phyloP scores from a whole-genome alignment of 2,329 filamentous ascomycete genomes.

The Bipolaris cookei region DNA sequence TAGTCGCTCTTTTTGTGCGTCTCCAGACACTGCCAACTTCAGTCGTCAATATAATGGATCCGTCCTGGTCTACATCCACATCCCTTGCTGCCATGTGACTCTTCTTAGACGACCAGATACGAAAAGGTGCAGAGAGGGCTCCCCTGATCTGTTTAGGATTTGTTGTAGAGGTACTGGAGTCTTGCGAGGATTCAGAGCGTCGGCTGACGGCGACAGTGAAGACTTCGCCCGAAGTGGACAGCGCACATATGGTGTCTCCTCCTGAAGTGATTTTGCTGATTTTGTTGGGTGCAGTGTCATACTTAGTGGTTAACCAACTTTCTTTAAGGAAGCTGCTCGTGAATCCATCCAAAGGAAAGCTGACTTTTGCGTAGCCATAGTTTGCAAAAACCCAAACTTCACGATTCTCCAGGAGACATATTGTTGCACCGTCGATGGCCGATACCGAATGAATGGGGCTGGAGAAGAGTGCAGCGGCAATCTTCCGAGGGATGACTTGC shows the following conservation, averaged over 20 bases:
- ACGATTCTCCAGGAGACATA: conserved; percentile 81
- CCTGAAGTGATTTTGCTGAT: conserved; percentile 81
- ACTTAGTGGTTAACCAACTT: conserved; percentile 68
- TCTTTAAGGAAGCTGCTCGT: conserved; percentile 71
- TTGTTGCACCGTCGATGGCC: conserved; percentile 89
- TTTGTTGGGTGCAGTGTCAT: conserved; percentile 68
- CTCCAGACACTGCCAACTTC: conserved; percentile 92
- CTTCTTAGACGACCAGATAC: conserved; percentile 89
- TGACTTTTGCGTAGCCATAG: conserved; percentile 91
- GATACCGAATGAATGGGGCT: conserved; percentile 77
- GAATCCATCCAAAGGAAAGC: conserved; percentile 78
- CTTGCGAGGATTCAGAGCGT: conserved; percentile 65
- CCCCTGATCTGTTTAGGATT: conserved; percentile 90
- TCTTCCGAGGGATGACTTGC: conserved; percentile 82
- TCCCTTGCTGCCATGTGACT: conserved; percentile 83
- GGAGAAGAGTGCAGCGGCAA: conserved; percentile 82
- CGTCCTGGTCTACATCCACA: conserved; percentile 87
- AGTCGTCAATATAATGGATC: conserved; percentile 92
- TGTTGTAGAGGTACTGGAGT: conserved; percentile 76
- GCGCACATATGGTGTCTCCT: conserved; percentile 87
- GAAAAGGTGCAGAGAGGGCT: conserved; percentile 76
- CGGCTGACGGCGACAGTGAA: conserved; percentile 82
- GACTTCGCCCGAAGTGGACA: conserved; percentile 83
- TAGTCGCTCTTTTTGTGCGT: conserved; percentile 79
- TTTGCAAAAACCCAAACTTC: conserved; percentile 95